These are phyloP conservation scores for Stereum hirsutum DNA, from an alignment of 1,284 basidiomycete species.

Conservation along the genomic window DNA sequence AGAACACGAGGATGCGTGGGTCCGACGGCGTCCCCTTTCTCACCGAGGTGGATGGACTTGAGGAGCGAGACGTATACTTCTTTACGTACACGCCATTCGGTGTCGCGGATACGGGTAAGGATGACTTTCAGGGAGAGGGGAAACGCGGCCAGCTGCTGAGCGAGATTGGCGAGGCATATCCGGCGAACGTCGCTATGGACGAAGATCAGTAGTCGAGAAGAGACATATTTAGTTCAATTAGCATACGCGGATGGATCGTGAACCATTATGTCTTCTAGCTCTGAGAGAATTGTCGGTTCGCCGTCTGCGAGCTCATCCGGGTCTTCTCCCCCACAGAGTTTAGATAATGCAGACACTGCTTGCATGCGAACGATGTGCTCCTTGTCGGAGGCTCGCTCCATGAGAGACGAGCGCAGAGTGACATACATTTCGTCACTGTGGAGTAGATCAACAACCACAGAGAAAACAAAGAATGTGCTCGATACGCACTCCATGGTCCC, in stretches of 20 bases:
- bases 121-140: no score
- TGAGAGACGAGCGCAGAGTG: slow-evolving; percentile 55
- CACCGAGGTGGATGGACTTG: slow-evolving; percentile 19
- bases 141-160: slow-evolving; percentile 55
- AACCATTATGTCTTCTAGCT: slow-evolving; percentile 66
- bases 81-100: slow-evolving; percentile 76
- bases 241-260: slow-evolving; percentile 78
- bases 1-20: slow-evolving; percentile 62
- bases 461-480: neutral
- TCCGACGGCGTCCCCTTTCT: slow-evolving; percentile 27
- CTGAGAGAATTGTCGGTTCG: slow-evolving; percentile 55
- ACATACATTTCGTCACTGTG: slow-evolving; percentile 77
- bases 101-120: slow-evolving; percentile 81
- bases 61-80: slow-evolving; percentile 72
- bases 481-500: slow-evolving; percentile 82
- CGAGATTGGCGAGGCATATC: slow-evolving; percentile 76
- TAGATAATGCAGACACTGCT: slow-evolving; percentile 79
- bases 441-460: no score
- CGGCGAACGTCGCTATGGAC: slow-evolving; percentile 78
- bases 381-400: slow-evolving; percentile 83
- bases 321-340: slow-evolving; percentile 74
- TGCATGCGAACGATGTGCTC: slow-evolving; percentile 80
- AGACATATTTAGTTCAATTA: neutral
- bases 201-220: slow-evolving; percentile 3
- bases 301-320: slow-evolving; percentile 56